These are phyloP conservation scores for Penicillium samsonianum DNA, from an alignment of 495 filamentous ascomycete genomes.

Conservation along the genomic window DNA sequence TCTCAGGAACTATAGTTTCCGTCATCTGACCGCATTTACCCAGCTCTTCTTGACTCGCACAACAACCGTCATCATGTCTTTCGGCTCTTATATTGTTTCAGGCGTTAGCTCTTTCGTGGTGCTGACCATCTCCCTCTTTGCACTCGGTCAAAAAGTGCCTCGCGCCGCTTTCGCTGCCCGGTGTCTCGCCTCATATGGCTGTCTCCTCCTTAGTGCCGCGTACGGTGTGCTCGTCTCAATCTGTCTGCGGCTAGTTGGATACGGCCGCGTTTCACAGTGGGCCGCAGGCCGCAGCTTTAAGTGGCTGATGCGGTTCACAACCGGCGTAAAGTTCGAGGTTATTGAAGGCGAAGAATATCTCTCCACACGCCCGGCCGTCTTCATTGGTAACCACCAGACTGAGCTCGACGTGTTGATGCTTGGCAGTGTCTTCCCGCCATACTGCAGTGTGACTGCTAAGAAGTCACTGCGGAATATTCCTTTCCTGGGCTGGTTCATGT, in stretches of 20 bases:
- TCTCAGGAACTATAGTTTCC: background rate
- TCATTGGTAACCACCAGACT: slow-evolving; percentile 91
- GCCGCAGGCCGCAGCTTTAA: slow-evolving; percentile 79
- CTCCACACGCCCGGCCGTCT: slow-evolving; percentile 76
- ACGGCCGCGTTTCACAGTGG: slow-evolving; percentile 81
- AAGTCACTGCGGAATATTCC: slow-evolving; percentile 76
- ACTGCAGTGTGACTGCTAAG: slow-evolving; percentile 94
- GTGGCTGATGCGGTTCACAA: slow-evolving; percentile 70
- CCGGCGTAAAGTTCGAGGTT: slow-evolving; percentile 78
- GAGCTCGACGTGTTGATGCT: slow-evolving; percentile 94
- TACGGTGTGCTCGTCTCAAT: slow-evolving; percentile 81
- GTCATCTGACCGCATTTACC: slow-evolving; percentile 2
- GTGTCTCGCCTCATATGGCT: slow-evolving; percentile 67
- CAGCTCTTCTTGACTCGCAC: slow-evolving; percentile 2
- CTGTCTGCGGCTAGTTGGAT: slow-evolving; percentile 66
- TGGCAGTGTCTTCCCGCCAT: slow-evolving; percentile 80
- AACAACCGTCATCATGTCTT: slow-evolving; percentile 37
- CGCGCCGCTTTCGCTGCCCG: slow-evolving; percentile 70
- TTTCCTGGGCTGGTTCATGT: slow-evolving; percentile 97
- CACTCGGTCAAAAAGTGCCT: slow-evolving; percentile 54
- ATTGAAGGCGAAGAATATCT: slow-evolving; percentile 67
- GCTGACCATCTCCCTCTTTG: slow-evolving; percentile 59
- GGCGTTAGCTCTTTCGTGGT: slow-evolving; percentile 56
- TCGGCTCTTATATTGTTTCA: slow-evolving; percentile 49
- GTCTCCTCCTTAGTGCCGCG: slow-evolving; percentile 60